Conservation (phyloP, 768 basidiomycete species). For the Mycena rebaudengoi region DNA sequence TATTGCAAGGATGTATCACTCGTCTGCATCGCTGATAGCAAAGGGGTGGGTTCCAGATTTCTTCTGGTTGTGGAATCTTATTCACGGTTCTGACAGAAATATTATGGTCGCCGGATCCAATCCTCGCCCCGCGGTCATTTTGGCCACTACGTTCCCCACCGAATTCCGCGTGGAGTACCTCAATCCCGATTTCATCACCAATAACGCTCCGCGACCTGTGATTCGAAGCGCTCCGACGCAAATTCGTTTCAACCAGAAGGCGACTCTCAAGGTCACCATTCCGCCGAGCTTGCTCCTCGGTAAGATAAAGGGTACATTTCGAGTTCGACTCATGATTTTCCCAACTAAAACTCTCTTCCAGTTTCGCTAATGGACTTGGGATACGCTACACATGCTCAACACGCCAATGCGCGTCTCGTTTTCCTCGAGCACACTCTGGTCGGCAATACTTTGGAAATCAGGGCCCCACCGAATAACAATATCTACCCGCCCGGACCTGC, state of each 20-base stretch:
- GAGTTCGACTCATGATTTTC: not conserved
- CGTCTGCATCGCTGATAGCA: slow-evolving; percentile 63
- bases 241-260: slow-evolving; percentile 39
- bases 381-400: slow-evolving; percentile 44
- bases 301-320: slow-evolving; percentile 20
- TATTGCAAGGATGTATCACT: slow-evolving; percentile 65
- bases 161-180: too few relatives aligned
- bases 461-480: slow-evolving; percentile 43
- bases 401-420: slow-evolving; percentile 41
- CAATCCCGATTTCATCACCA: slow-evolving; percentile 41
- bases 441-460: slow-evolving; percentile 39
- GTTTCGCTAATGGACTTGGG: slow-evolving; percentile 44
- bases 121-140: slow-evolving; percentile 55
- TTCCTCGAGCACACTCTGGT: slow-evolving; percentile 40
- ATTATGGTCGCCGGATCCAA: slow-evolving; percentile 67
- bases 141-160: slow-evolving; percentile 6
- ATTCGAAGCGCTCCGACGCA: slow-evolving; percentile 34
- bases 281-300: slow-evolving; percentile 28
- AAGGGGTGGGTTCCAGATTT: slow-evolving; percentile 37
- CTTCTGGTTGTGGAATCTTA: slow-evolving; percentile 5
- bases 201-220: slow-evolving; percentile 19
- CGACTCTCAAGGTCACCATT: slow-evolving; percentile 42
- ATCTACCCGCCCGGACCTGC: slow-evolving; percentile 42
- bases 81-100: slow-evolving; percentile 36
- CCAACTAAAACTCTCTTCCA: slow-evolving; percentile 8